These are phyloP conservation scores for Fusarium sp. DNA, from an alignment of 2,329 filamentous ascomycete species.

Conservation along the genomic window DNA sequence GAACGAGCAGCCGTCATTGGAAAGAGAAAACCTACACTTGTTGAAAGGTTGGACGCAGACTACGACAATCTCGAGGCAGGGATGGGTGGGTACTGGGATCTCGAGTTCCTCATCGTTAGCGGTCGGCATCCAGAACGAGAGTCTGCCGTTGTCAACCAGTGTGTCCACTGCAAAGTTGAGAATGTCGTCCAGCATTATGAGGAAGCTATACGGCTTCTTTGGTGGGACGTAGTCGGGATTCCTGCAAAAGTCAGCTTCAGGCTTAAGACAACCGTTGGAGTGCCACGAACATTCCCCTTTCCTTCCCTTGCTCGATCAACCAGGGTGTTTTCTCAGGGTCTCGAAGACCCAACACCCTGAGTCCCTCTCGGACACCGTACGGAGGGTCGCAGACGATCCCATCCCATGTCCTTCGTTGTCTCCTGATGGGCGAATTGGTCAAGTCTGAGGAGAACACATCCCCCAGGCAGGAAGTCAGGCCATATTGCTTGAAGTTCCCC, in stretches of 20 bases:
- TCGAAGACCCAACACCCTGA: constrained; percentile 83
- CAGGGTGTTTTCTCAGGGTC: constrained; percentile 67
- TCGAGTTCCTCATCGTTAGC: constrained; percentile 80
- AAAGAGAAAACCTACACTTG: constrained; percentile 68
- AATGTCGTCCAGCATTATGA: constrained; percentile 89
- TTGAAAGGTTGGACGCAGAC: constrained; percentile 88
- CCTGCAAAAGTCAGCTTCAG: constrained; percentile 44
- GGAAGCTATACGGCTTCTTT: constrained; percentile 90
- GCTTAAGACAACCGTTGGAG: not conserved
- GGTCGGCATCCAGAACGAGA: constrained; percentile 98
- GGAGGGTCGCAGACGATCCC: constrained; percentile 95
- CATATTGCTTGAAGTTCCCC: constrained; percentile 87
- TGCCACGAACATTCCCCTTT: constrained; percentile 70
- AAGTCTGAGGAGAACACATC: constrained; percentile 86
- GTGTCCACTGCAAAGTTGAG: constrained; percentile 79
- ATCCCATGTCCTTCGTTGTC: constrained; percentile 70
- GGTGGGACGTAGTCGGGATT: constrained; percentile 77
- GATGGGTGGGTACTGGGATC: constrained; percentile 78
- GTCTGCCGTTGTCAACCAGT: constrained; percentile 77
- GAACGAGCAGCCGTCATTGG: not conserved
- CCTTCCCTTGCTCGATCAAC: constrained; percentile 72
- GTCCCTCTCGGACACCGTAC: constrained; percentile 90
- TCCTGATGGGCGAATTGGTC: constrained; percentile 80
- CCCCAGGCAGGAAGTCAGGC: constrained; percentile 68
- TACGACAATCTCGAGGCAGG: constrained; percentile 73